phyloP scores from a whole-genome alignment of 140 eudicot species.

The Oenanthe javanica region DNA sequence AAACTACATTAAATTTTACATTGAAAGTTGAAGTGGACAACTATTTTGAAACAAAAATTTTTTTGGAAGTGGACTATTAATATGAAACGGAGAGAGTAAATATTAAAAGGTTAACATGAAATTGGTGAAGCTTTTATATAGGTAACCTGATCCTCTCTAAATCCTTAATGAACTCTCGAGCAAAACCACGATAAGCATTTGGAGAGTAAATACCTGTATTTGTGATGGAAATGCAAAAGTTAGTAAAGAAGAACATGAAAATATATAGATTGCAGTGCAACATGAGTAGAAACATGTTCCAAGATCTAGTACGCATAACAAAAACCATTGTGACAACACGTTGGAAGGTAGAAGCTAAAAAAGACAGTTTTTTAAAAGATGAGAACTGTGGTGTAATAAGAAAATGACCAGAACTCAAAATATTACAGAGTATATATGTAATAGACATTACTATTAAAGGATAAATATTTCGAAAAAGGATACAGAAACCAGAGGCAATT shows the following conservation, averaged over 20 bases:
- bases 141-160: constrained; percentile 77
- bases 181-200: constrained; percentile 98
- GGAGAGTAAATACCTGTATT: constrained; percentile 91
- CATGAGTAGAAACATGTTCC: not conserved
- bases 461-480: not conserved
- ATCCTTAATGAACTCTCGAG: constrained; percentile 97
- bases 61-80: no score
- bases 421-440: no score
- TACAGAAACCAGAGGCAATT: not conserved
- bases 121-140: not conserved
- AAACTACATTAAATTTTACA: no score
- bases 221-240: not conserved
- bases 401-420: not conserved
- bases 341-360: not conserved
- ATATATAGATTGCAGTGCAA: not conserved
- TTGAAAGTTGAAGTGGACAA: no score
- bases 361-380: not conserved
- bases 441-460: not conserved
- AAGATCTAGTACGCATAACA: not conserved
- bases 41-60: no score
- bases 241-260: not conserved
- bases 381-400: not conserved
- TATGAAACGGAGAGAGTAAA: no score
- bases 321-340: not conserved
- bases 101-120: not conserved